Conservation (phyloP, 768 basidiomycete species). For the Pleurotus cornucopiae region DNA sequence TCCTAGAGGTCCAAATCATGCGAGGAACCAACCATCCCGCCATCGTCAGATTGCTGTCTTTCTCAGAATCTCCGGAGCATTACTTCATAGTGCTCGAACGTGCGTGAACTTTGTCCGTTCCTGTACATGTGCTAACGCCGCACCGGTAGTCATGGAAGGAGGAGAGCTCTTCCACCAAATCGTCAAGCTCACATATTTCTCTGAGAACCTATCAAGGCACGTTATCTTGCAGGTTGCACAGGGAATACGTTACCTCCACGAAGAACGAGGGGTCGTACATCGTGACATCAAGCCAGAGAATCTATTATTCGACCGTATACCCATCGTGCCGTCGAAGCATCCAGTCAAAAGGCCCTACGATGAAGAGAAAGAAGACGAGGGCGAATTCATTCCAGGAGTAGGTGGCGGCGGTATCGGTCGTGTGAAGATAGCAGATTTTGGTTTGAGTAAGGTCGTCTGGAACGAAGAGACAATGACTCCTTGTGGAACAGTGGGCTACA, state of each 20-base stretch:
- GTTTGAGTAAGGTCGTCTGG: conserved; percentile 96
- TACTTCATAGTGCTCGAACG: conserved; percentile 94
- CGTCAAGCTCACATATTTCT: conserved; percentile 98
- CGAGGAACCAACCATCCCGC: conserved; percentile 89
- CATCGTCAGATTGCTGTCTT: conserved; percentile 87
- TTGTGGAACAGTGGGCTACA: conserved; percentile 99
- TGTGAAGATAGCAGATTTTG: conserved; percentile 99
- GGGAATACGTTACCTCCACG: conserved; percentile 93
- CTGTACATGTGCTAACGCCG: conserved; percentile 14
- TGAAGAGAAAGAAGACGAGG: conserved; percentile 98
- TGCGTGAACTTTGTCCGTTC: conserved; percentile 31
- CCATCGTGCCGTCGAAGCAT: conserved; percentile 80
- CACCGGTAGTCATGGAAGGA: conserved; percentile 81
- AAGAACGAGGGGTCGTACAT: conserved; percentile 97
- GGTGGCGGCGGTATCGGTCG: conserved; percentile 97
- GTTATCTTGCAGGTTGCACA: conserved; percentile 95
- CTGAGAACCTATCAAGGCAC: conserved; percentile 94
- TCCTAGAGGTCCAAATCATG: conserved; percentile 97
- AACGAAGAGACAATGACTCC: conserved; percentile 99
- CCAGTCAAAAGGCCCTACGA: conserved; percentile 83
- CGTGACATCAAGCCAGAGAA: conserved; percentile 99
- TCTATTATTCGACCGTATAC: conserved; percentile 88
- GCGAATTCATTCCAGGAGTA: conserved; percentile 86
- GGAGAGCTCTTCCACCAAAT: conserved; percentile 99
- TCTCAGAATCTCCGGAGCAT: conserved; percentile 88